Conservation (phyloP, 805 yeast genomes). For the Scheffersomyces lignosus region DNA sequence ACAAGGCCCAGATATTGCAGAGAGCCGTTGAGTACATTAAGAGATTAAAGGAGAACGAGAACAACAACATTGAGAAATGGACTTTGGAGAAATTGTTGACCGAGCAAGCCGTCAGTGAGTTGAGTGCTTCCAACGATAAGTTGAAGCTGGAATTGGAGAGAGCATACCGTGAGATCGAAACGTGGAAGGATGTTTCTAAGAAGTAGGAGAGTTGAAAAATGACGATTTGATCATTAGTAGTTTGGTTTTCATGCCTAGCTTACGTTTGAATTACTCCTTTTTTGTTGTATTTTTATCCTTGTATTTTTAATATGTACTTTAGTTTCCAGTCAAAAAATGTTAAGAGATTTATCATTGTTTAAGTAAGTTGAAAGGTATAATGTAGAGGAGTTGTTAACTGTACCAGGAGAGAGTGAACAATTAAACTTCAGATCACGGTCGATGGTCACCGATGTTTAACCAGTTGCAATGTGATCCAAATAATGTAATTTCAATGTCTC, state of each 20-base stretch:
- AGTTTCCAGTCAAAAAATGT: too few species aligned
- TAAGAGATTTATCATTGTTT: too few species aligned
- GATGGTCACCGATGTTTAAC: too few species aligned
- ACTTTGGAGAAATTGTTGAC: conserved; percentile 88
- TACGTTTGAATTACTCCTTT: neutral
- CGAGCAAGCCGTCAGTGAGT: conserved; percentile 87
- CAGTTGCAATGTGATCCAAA: too few species aligned
- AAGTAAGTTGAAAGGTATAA: too few species aligned
- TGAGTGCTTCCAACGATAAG: conserved; percentile 82
- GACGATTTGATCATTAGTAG: too few species aligned
- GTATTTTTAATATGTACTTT: too few species aligned
- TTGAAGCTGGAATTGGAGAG: conserved; percentile 84
- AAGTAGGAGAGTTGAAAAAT: conserved; percentile 15
- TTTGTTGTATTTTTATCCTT: neutral
- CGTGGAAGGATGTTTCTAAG: conserved; percentile 56
- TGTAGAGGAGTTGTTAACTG: too few species aligned
- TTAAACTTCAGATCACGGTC: too few species aligned
- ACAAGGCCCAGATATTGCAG: conserved; percentile 86
- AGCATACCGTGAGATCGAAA: conserved; percentile 90
- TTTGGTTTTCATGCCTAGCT: too few species aligned
- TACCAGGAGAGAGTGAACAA: too few species aligned
- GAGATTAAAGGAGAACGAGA: conserved; percentile 86
- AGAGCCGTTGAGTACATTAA: conserved; percentile 90
- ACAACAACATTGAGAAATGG: conserved; percentile 89
- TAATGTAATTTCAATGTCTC: too few species aligned